These are phyloP conservation scores for Blastobotrys illinoisensis DNA, from an alignment of 1,139 yeast genomes.

Conservation along the genomic window DNA sequence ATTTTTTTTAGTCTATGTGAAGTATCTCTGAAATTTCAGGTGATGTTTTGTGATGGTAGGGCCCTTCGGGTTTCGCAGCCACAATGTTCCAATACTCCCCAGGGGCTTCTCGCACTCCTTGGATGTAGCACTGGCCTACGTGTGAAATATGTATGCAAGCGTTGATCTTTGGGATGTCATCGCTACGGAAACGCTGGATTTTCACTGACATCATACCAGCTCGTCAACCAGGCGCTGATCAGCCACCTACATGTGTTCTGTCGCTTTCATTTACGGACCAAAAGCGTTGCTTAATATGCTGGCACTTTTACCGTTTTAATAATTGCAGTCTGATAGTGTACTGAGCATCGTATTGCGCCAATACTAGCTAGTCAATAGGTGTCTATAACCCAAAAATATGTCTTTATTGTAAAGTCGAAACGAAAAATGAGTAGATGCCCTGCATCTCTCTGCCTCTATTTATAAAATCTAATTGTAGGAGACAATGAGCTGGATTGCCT, in stretches of 20 bases:
- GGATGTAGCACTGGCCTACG: background rate
- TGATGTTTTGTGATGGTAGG: background rate
- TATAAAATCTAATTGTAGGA: background rate
- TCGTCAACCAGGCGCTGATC: background rate
- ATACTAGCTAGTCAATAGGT: too few species aligned
- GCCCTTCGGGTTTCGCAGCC: background rate
- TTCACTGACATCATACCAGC: background rate
- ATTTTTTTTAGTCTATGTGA: background rate
- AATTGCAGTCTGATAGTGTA: too few species aligned
- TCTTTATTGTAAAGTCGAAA: too few species aligned
- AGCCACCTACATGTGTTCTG: too few species aligned
- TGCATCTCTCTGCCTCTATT: background rate
- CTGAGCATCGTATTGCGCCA: too few species aligned
- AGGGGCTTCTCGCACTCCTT: background rate
- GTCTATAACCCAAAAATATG: too few species aligned
- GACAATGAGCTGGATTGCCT: conserved; percentile 1
- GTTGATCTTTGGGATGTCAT: background rate
- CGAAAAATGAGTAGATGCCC: too few species aligned
- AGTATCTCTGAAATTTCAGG: background rate
- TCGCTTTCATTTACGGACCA: too few species aligned
- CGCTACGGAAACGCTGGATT: background rate
- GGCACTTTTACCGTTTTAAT: too few species aligned
- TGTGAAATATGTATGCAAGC: background rate
- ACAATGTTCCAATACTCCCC: background rate
- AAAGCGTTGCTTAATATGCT: too few species aligned